Evolutionary conservation across 2,329 filamentous ascomycete genomes (phyloP), one percentile per base, ranked within the genome.

Genomic region (Apiospora aurea): DNA sequence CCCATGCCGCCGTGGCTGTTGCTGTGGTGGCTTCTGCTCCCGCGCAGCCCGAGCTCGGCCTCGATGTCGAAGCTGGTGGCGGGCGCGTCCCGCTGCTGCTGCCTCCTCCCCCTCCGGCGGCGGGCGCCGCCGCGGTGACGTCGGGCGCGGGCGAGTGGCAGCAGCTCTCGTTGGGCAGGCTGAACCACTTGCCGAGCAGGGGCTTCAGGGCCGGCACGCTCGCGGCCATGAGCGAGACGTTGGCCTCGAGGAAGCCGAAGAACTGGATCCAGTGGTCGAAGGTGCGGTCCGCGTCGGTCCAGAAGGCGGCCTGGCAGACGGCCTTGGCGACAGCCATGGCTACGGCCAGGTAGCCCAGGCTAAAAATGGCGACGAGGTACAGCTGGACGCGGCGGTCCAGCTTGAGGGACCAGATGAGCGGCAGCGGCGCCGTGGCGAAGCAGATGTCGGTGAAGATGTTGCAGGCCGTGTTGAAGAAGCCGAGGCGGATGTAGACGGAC

Each of bases 391-490:
- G 78, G 26, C 76, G 75, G 74, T 82, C 83, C 76, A 83, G 79
- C 71, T 85, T 81, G 18, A 85, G 75, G 10, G 77, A 76, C 80
- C 82, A 83, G 69, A 85, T 82, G 71, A 86, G 80, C 2, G 82
- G 81, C 1, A 85, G 77, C 0, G 84, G 84, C 26, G 85, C 76
- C 1, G 82, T 80, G 0, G 83, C 84, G 47, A 85, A 83, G 21
- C 81, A 76, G 8, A 85, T 78, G 70, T 85, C 83, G 21, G 83
- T 85, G 18, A 81, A 79, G 47, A 85, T 84, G 71, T 85, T 84
- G 77, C 57, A 64, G 10, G 57, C 57, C 34, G 57, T 64, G 57
- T 64, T 64, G 57, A 64, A 64, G 34, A 64, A 41, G 29, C 57
- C 57, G 18, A 64, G 41, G 18, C 8, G 7, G 57, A 41, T 41